Conservation (phyloP, 495 filamentous ascomycete genomes). For the Neurospora sp. region DNA sequence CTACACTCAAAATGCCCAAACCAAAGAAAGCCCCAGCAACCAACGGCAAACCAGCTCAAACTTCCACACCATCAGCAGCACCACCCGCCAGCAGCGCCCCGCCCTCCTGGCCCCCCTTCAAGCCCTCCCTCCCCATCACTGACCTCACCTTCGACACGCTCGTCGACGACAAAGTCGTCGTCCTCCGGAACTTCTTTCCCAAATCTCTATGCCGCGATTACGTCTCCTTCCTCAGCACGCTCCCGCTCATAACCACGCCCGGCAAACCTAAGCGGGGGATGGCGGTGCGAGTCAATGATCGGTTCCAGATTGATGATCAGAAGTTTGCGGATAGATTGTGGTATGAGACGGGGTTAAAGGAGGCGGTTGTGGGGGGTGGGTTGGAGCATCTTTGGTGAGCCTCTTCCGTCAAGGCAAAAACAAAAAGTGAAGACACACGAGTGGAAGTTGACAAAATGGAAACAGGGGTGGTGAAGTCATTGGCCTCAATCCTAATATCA, state of each 20-base stretch:
- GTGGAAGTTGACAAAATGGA: background rate
- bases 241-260: slow-evolving; percentile 73
- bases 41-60: background rate
- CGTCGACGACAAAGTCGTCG: slow-evolving; percentile 55
- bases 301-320: slow-evolving; percentile 73
- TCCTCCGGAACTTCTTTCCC: slow-evolving; percentile 70
- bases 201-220: slow-evolving; percentile 72
- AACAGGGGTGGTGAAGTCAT: slow-evolving; percentile 72
- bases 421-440: too few relatives aligned
- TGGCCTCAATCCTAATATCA: slow-evolving; percentile 83
- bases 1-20: background rate
- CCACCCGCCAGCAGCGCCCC: slow-evolving; percentile 2
- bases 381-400: slow-evolving; percentile 6
- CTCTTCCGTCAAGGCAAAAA: too few relatives aligned
- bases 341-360: slow-evolving; percentile 49
- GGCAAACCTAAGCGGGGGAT: slow-evolving; percentile 76
- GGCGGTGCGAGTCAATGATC: slow-evolving; percentile 81
- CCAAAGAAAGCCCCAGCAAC: background rate
- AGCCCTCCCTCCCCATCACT: slow-evolving; percentile 56
- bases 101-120: slow-evolving; percentile 71
- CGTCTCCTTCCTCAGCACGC: slow-evolving; percentile 60
- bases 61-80: background rate
- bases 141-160: slow-evolving; percentile 52
- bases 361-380: slow-evolving; percentile 30
- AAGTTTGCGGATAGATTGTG: slow-evolving; percentile 67